Base-by-base conservation (phyloP, 805 yeast genomes). In the Saccharomycopsis fodiens region DNA sequence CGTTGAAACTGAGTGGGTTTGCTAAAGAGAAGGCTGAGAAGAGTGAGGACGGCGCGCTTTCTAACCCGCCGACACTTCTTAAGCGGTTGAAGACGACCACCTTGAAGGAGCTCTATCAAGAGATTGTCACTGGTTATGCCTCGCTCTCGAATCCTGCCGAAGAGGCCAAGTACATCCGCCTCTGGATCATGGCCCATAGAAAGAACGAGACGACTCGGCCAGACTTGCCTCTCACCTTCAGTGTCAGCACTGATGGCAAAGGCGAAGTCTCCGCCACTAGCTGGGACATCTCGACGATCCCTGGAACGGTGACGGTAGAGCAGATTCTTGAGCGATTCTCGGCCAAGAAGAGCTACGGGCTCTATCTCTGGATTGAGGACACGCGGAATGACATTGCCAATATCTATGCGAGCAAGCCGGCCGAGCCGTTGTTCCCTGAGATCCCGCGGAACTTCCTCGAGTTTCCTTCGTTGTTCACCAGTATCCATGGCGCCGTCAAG, bases 141-240 rank as follows among this genome's bases (percentile, higher is more conserved):
- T 72, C 70, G 13, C 55, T 65, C 16, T 48, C 39, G 5, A 45
- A 53, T 37, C 48, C 58, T 1, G 62, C 50, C 1, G 50, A 64
- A 12, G 58, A 62, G 20, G 54, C 61, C 1, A 52, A 61, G 12
- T 53, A 59, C 29, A 70, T 82, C 37, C 68, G 82, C 45, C 72
- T 84, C 50, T 78, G 93, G 79, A 64, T 73, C 19, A 69, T 85
- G 65, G 74, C 73, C 12, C 76, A 74, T 54, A 71, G 96, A 41
- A 76, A 79, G 52, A 85, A 86, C 59, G 74, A 72, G 50, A 84
- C 96, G 0, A 63, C 74, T 41, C 72, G 96, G 53, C 75, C 86
- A 1, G 80, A 76, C 47, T 49, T 62, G 4, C 68, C 68, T 3
- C 51, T 78, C 4, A 44, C 42, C n/a, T 39, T 27, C 27, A 15